Conservation (phyloP, 495 filamentous ascomycete species). For the Xylaria curta region DNA sequence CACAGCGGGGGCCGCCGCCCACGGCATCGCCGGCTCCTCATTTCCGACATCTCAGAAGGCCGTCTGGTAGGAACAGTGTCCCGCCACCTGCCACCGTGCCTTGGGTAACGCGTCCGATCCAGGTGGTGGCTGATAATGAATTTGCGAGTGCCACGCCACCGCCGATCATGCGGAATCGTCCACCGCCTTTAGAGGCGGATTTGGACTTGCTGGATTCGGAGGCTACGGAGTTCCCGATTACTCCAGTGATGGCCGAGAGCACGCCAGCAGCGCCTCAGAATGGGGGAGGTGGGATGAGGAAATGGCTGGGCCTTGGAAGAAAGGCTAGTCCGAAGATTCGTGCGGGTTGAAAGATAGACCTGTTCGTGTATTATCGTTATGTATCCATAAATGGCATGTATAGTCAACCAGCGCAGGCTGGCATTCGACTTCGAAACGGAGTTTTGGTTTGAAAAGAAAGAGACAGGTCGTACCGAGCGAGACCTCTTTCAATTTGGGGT, state of each 20-base stretch:
- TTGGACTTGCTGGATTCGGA: constrained; percentile 22
- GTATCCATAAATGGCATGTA: constrained; percentile 19
- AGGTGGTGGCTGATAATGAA: constrained; percentile 35
- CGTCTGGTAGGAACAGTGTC: constrained; percentile 35
- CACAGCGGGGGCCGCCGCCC: constrained; percentile 3
- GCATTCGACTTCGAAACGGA: neutral
- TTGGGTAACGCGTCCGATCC: constrained; percentile 30
- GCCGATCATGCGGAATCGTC: constrained; percentile 51
- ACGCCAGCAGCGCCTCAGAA: constrained; percentile 24
- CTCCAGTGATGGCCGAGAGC: constrained; percentile 21
- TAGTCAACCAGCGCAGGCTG: constrained; percentile 9
- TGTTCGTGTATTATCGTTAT: neutral
- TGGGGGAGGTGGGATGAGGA: constrained; percentile 40
- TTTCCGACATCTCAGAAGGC: constrained; percentile 20
- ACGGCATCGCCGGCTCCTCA: constrained; percentile 28
- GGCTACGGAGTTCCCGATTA: constrained; percentile 23
- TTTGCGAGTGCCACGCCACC: constrained; percentile 52
- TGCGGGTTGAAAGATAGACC: constrained; percentile 32
- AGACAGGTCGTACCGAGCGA: neutral
- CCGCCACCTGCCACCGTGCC: constrained; percentile 37
- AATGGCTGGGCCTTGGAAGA: constrained; percentile 48
- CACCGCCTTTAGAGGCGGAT: constrained; percentile 28
- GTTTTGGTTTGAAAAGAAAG: neutral
- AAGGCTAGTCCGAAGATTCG: constrained; percentile 44
- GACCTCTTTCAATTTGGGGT: neutral